phyloP scores from a whole-genome alignment of 495 filamentous ascomycete species.

The Cercophora samala region DNA sequence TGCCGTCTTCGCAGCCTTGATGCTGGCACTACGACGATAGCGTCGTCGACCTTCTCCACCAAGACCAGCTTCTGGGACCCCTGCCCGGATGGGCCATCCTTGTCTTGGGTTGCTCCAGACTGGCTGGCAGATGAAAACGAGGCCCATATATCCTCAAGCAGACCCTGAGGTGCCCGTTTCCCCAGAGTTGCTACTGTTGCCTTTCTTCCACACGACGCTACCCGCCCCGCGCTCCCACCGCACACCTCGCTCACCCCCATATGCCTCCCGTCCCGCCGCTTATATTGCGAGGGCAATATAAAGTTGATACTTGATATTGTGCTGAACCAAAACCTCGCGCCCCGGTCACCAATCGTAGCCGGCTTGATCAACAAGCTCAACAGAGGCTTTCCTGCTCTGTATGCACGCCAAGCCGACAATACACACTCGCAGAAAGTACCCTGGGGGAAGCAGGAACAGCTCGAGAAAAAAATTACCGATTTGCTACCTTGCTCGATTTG shows the following conservation, averaged over 20 bases:
- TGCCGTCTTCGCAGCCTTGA: slow-evolving; percentile 5
- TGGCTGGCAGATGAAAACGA: slow-evolving; percentile 21
- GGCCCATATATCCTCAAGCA: slow-evolving; percentile 37
- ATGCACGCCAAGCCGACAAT: slow-evolving; percentile 38
- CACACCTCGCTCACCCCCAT: slow-evolving; percentile 18
- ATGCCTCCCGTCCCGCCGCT: slow-evolving; percentile 38
- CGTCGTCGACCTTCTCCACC: slow-evolving; percentile 31
- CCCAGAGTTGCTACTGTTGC: slow-evolving; percentile 19
- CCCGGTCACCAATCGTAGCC: slow-evolving; percentile 34
- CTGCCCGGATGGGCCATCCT: slow-evolving; percentile 31
- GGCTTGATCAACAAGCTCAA: slow-evolving; percentile 31
- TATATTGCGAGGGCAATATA: slow-evolving; percentile 42
- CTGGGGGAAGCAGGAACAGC: slow-evolving; percentile 35
- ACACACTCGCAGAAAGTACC: slow-evolving; percentile 29
- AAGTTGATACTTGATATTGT: slow-evolving; percentile 40
- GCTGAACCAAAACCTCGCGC: slow-evolving; percentile 29
- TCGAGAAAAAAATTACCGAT: slow-evolving; percentile 33
- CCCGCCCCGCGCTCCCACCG: slow-evolving; percentile 16
- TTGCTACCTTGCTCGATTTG: slow-evolving; percentile 32
- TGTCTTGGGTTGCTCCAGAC: slow-evolving; percentile 21
- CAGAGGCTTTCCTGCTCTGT: slow-evolving; percentile 30
- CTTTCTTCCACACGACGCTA: slow-evolving; percentile 21
- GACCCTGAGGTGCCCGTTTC: slow-evolving; percentile 27
- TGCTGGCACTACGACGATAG: slow-evolving; percentile 23
- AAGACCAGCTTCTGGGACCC: slow-evolving; percentile 27